Base-by-base conservation (phyloP, 106 monocot genomes). In the Dioscorea alata region DNA sequence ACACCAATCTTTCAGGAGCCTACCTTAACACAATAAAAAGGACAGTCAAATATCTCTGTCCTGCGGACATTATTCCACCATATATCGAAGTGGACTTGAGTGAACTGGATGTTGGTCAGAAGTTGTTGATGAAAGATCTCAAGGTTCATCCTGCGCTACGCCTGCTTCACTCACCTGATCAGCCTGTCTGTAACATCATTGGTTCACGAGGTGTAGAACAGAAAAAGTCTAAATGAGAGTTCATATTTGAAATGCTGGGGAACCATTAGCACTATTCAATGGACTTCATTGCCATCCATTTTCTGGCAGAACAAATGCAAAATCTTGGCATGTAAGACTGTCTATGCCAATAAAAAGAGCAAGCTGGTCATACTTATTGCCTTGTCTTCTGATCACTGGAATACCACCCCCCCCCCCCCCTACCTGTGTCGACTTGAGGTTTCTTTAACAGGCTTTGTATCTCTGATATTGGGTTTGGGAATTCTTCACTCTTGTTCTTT, bases 51-150 rank as follows among this genome's bases (percentile, higher is more conserved):
- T 99, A 83, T 66, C 79, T 92, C 14, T 90, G 97, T 67, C 97
- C 89, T 25, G 92, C 97, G 21, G 97, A 99, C 71, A 90, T 99
- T 32, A 70, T 99, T 48, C 97, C 97, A 23, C 97, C 97, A 8
- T 99, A 92, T 66, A 92, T 99, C 51, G 92, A 99, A 60, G 97
- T 99, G 20, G 97, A 97, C 70, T 51, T 97, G 31, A 97, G 92
- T 25, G 89, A 92, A 42, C 71, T 97, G 67, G 92, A 97, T 79
- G 86, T 85, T 8, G 87, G 87, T 13, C 74, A 90, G 71, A 97
- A 92, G 67, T 33, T 97, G 61, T n/a, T 89, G 12, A 67, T 78
- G 67, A 58, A 73, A 62, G 92, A 97, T 63, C 92, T 97, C 13
- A 92, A 92, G 49, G 92, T 99, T 72, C 92, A 99, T 81, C 92